phyloP scores from a whole-genome alignment of 768 basidiomycete genomes.

The Tylopilus vinaceipallidus region DNA sequence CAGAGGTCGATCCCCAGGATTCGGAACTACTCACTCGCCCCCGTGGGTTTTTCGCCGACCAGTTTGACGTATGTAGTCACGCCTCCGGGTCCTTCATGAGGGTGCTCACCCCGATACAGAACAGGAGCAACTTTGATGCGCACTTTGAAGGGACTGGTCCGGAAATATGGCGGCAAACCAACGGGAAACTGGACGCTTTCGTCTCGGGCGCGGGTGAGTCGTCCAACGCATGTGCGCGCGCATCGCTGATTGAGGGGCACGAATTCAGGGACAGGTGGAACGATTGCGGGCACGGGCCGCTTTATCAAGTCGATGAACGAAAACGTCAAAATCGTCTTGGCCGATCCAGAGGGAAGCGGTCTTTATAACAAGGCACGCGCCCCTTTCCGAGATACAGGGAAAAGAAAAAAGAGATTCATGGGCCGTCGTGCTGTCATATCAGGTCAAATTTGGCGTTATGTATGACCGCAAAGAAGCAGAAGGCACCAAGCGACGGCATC shows the following conservation, averaged over 20 bases:
- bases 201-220: constrained; percentile 81
- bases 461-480: constrained; percentile 91
- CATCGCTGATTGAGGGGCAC: not conserved
- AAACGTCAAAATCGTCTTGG: constrained; percentile 65
- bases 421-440: not conserved
- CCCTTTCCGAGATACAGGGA: not conserved
- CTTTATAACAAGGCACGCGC: constrained; percentile 81
- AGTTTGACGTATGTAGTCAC: constrained; percentile 67
- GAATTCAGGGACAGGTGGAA: constrained; percentile 87
- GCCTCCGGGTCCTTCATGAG: not conserved
- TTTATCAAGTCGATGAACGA: constrained; percentile 77
- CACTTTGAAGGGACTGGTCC: constrained; percentile 90
- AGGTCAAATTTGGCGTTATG: constrained; percentile 94
- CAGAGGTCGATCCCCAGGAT: constrained; percentile 34
- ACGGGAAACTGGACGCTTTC: constrained; percentile 78
- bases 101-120: constrained; percentile 36
- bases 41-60: constrained; percentile 91
- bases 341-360: constrained; percentile 94
- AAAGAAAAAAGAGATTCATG: no score
- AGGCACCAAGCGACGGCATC: constrained; percentile 88
- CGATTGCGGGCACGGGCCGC: constrained; percentile 80
- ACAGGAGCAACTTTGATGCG: constrained; percentile 84
- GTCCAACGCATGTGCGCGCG: not conserved
- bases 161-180: constrained; percentile 93
- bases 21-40: constrained; percentile 50